These are phyloP conservation scores for Hemileccinum impolitum DNA, from an alignment of 768 basidiomycete species.

Conservation along the genomic window DNA sequence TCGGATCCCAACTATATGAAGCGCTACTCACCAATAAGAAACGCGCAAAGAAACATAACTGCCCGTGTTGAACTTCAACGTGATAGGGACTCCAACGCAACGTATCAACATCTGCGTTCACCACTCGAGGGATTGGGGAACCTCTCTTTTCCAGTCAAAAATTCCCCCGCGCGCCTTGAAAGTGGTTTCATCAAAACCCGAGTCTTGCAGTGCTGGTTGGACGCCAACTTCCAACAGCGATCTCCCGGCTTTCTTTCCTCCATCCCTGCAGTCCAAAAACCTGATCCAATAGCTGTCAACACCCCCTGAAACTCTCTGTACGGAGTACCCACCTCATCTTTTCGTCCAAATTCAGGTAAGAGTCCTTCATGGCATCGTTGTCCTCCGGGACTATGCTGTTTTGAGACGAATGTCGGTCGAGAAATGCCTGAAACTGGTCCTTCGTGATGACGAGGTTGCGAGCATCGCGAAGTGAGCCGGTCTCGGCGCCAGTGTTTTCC, in stretches of 20 bases:
- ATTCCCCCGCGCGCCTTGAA: slow-evolving; percentile 33
- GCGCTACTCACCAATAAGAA: too few species aligned
- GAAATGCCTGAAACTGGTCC: slow-evolving; percentile 35
- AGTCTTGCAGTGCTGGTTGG: slow-evolving; percentile 29
- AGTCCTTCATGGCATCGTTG: slow-evolving; percentile 39
- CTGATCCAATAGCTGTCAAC: slow-evolving; percentile 8
- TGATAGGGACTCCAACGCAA: too few species aligned
- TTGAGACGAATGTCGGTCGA: slow-evolving; percentile 32
- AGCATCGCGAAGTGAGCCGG: slow-evolving; percentile 33
- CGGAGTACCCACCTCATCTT: slow-evolving; percentile 31
- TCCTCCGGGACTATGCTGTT: slow-evolving; percentile 35
- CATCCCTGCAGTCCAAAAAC: slow-evolving; percentile 35
- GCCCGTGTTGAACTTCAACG: too few species aligned
- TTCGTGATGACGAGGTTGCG: slow-evolving; percentile 32
- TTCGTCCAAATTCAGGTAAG: slow-evolving; percentile 39
- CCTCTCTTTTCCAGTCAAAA: slow-evolving; percentile 34
- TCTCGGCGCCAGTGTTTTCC: slow-evolving; percentile 33
- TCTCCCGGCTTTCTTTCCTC: slow-evolving; percentile 28
- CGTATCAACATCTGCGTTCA: not conserved
- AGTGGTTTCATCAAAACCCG: slow-evolving; percentile 32
- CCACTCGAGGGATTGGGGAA: slow-evolving; percentile 1
- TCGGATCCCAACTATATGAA: too few species aligned
- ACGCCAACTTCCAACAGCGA: slow-evolving; percentile 35
- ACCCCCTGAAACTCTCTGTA: not conserved
- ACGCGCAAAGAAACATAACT: too few species aligned